Conservation (phyloP, 257 asterid genomes). For the Solanum pinnatisectum region DNA sequence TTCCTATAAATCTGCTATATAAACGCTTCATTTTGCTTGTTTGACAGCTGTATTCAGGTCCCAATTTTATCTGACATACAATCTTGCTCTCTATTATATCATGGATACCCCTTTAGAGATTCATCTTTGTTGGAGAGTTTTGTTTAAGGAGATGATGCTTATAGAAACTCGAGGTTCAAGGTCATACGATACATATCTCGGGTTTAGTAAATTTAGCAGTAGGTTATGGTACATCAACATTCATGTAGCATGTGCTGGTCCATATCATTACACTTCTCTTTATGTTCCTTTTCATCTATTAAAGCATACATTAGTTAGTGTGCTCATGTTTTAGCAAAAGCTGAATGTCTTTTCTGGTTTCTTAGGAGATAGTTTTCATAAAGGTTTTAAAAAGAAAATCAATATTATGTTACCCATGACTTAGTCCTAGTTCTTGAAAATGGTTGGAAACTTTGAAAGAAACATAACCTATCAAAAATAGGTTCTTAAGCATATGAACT, state of each 20-base stretch:
- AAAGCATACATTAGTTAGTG: background rate
- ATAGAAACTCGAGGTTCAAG: constrained; percentile 88
- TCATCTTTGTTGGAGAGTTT: constrained; percentile 86
- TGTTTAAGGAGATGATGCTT: constrained; percentile 83
- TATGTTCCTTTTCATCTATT: background rate
- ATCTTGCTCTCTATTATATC: constrained; percentile 80
- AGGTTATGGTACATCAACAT: background rate
- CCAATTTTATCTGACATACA: constrained; percentile 80
- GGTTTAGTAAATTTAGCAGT: constrained; percentile 22
- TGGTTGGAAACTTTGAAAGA: background rate
- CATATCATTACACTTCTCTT: background rate
- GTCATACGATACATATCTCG: constrained; percentile 86
- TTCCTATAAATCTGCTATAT: background rate
- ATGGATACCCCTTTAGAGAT: constrained; percentile 71
- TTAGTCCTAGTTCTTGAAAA: background rate
- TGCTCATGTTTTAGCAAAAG: background rate
- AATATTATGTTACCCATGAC: background rate
- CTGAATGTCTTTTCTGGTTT: background rate
- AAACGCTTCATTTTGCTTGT: background rate
- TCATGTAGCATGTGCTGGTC: background rate
- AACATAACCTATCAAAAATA: background rate
- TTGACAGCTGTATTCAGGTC: constrained; percentile 25
- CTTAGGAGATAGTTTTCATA: background rate
- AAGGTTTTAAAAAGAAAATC: background rate
- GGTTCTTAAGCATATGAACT: background rate